A percentile compares a stretch with the other conserved stretches of the same genome.
Conservation (phyloP, 345 rosid species). For the Hypericum perforatum region DNA sequence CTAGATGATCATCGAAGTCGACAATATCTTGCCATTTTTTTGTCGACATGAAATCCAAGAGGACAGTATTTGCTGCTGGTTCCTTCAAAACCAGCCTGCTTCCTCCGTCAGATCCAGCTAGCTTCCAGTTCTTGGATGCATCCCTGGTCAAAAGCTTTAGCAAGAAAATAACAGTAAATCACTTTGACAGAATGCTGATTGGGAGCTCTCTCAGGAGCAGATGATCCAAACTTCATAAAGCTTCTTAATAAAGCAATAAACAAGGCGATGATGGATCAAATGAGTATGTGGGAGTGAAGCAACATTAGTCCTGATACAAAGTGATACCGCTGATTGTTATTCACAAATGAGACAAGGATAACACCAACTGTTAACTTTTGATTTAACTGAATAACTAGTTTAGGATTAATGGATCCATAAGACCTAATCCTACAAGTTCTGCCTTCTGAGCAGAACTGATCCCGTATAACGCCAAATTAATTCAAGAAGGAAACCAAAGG, state of each 20-base stretch:
- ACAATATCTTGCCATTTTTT: slow-evolving; percentile 74
- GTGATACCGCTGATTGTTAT: too few species aligned
- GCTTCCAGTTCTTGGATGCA: slow-evolving; percentile 85
- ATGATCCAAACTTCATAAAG: neutral
- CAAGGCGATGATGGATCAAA: neutral
- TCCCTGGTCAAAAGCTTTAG: slow-evolving; percentile 69
- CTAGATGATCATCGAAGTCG: slow-evolving; percentile 93
- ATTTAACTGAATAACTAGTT: too few species aligned
- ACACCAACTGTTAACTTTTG: too few species aligned
- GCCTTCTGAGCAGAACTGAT: too few species aligned
- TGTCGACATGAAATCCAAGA: slow-evolving; percentile 61
- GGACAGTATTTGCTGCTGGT: slow-evolving; percentile 64
- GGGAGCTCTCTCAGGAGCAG: neutral
- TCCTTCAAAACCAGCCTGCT: slow-evolving; percentile 56
- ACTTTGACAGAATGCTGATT: neutral
- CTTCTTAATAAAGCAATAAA: neutral
- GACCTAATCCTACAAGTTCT: too few species aligned
- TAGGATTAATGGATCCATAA: too few species aligned
- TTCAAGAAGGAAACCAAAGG: too few species aligned
- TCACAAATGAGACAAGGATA: too few species aligned
- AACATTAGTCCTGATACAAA: too few species aligned
- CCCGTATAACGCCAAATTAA: too few species aligned
- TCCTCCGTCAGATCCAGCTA: slow-evolving; percentile 55
- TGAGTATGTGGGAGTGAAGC: too few species aligned
- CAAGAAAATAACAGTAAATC: slow-evolving; percentile 7